phyloP scores from a whole-genome alignment of 768 basidiomycete species.

The Phanerochaete sordida region DNA sequence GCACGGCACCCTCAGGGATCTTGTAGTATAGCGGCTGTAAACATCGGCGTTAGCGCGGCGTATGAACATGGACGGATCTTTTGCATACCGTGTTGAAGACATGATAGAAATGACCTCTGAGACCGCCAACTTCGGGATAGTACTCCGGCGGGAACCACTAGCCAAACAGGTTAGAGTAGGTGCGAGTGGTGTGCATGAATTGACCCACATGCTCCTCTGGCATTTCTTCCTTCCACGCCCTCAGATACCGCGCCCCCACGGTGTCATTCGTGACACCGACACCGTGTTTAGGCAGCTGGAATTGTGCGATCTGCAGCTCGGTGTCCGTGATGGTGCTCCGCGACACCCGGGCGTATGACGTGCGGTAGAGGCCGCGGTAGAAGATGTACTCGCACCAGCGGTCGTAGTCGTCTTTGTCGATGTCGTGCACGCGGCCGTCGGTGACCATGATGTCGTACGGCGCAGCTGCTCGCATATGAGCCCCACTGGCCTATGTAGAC shows the following conservation, averaged over 20 bases:
- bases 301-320: conserved; percentile 85
- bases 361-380: conserved; percentile 76
- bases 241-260: conserved; percentile 59
- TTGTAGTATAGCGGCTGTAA: conserved; percentile 39
- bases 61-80: neutral
- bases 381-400: conserved; percentile 92
- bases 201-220: conserved; percentile 57
- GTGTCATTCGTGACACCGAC: conserved; percentile 53
- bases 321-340: conserved; percentile 87
- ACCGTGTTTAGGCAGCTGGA: conserved; percentile 65
- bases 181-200: neutral
- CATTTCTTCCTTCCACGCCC: conserved; percentile 63
- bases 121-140: conserved; percentile 56
- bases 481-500: conserved; percentile 5
- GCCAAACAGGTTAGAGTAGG: neutral
- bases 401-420: conserved; percentile 68
- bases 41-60: neutral
- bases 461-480: conserved; percentile 40
- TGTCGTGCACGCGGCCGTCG: conserved; percentile 80
- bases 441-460: conserved; percentile 73
- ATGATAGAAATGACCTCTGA: conserved; percentile 73
- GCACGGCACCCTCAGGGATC: conserved; percentile 30
- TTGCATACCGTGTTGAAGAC: conserved; percentile 65
- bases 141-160: conserved; percentile 81
- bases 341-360: conserved; percentile 79